Base-by-base conservation (phyloP, 1,284 basidiomycete species). In the Ceratobasidium sp. region DNA sequence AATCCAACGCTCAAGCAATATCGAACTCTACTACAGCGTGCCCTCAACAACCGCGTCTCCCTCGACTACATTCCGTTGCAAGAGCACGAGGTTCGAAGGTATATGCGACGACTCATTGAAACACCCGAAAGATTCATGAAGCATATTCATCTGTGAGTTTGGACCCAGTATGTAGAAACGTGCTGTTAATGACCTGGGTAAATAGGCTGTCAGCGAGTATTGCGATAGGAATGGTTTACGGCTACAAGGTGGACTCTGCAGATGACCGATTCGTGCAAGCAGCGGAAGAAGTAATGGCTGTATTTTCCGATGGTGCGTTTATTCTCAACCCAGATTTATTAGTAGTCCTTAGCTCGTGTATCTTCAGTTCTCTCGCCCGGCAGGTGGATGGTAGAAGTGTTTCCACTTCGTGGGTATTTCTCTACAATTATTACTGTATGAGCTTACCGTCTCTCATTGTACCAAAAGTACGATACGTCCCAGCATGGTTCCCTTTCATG, bases 401-500 rank as follows among this genome's bases (percentile, higher is more conserved):
- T 75, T 26, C 73, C 73, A 54, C 35, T 64, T 10, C 39, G 73
- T 75, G 13, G 56, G 73, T 39, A 10, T 31, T 39, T 23, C 20
- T 23, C 37, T 63, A 23, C n/a, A 53, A 23, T 15, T 39, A 31
- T 26, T 37, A 6, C 13, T 31, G 4, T n/a, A 31, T 37, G 7
- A 11, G 17, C 47, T 26, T 31, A 15, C 51, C 17, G 6, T 11
- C 23, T 20, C 31, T 60, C 26, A 31, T 13, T 37, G 6, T 26
- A 28, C 26, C 20, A 13, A 26, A 23, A 83, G 82, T 83, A 26
- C 76, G 75, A n/a, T 80, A 82, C 64, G 75, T 83, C 20, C 83
- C 83, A 3, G 75, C 79, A 0, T 83, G 83, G 83, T 71, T 83
- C 60, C 83, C 82, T 35, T 81, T 82, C 6, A 79, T 80, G 26